Percentiles rank a stretch among this genome's conserved stretches.
These are phyloP conservation scores for Rutstroemia sp. DNA, from an alignment of 2,329 filamentous ascomycete species.

Conservation along the genomic window DNA sequence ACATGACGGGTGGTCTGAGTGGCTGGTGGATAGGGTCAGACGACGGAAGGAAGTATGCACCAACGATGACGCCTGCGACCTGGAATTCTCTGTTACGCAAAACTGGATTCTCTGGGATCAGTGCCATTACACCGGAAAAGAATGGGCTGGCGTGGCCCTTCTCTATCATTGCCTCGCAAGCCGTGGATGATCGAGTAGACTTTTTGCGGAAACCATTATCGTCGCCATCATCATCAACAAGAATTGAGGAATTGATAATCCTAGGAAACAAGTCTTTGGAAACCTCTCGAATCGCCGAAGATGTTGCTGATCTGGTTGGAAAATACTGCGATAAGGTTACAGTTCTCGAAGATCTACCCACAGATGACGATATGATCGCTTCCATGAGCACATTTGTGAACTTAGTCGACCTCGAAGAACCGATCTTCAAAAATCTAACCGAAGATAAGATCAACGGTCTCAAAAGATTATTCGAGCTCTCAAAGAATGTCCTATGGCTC, in stretches of 20 bases:
- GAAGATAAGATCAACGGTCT: slow-evolving; percentile 18
- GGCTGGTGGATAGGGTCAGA: slow-evolving; percentile 13
- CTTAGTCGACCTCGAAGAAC: slow-evolving; percentile 28
- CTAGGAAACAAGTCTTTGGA: not conserved
- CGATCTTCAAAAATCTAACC: slow-evolving; percentile 24
- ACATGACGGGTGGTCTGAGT: not conserved
- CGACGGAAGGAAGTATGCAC: slow-evolving; percentile 1
- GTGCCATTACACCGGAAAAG: not conserved
- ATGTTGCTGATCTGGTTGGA: not conserved
- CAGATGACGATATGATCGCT: slow-evolving; percentile 19
- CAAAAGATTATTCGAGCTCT: slow-evolving; percentile 15
- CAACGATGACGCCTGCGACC: not conserved
- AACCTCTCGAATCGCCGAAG: not conserved
- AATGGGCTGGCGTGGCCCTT: not conserved
- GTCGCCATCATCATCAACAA: slow-evolving; percentile 1
- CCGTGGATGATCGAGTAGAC: slow-evolving; percentile 5
- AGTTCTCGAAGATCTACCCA: not conserved
- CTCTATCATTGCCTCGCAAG: slow-evolving; percentile 1
- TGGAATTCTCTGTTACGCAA: slow-evolving; percentile 21
- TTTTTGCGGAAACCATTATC: slow-evolving; percentile 5
- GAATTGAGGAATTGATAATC: not conserved
- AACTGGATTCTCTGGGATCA: slow-evolving; percentile 28
- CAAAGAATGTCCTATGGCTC: slow-evolving; percentile 17
- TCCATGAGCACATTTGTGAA: slow-evolving; percentile 10
- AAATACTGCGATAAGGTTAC: not conserved